Evolutionary conservation across 139 green algal species (phyloP).

Genomic region (Chlamydomonas sp.): DNA sequence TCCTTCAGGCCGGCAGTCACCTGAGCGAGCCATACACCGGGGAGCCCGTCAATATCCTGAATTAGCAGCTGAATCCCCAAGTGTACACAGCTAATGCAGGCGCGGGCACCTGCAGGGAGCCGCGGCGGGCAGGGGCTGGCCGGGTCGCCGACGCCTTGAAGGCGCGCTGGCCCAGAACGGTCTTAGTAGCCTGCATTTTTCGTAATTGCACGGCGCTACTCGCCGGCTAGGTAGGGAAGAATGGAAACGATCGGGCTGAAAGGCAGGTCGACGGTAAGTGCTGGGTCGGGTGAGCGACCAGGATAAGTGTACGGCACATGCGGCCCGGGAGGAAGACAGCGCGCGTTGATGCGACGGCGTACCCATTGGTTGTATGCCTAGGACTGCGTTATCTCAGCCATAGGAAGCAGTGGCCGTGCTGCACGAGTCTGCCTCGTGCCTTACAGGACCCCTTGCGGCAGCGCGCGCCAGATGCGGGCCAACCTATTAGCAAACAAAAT

Average conservation of each 20-base stretch:
- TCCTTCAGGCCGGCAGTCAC: constrained; percentile 86
- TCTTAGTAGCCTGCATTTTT: constrained; percentile 37
- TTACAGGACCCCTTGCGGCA: no score
- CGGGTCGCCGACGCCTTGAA: constrained; percentile 28
- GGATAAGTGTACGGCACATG: background rate
- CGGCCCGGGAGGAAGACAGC: background rate
- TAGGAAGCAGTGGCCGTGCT: no score
- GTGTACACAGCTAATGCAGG: no score
- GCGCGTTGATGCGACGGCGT: background rate
- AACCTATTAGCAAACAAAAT: no score
- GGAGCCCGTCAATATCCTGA: background rate
- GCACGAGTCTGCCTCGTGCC: no score
- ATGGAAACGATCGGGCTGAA: background rate
- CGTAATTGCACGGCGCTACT: background rate
- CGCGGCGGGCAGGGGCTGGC: constrained; percentile 7
- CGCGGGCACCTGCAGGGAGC: constrained; percentile 38
- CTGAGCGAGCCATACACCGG: constrained; percentile 21
- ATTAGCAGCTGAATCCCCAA: background rate
- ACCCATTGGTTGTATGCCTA: background rate
- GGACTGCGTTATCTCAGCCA: background rate
- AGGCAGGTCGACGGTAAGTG: background rate
- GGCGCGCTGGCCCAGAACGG: constrained; percentile 29
- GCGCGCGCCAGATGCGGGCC: no score
- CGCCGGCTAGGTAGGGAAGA: background rate
- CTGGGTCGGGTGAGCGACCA: no score